Evolutionary conservation across 805 yeast species (phyloP).

Genomic region (Kazachstania martiniae): DNA sequence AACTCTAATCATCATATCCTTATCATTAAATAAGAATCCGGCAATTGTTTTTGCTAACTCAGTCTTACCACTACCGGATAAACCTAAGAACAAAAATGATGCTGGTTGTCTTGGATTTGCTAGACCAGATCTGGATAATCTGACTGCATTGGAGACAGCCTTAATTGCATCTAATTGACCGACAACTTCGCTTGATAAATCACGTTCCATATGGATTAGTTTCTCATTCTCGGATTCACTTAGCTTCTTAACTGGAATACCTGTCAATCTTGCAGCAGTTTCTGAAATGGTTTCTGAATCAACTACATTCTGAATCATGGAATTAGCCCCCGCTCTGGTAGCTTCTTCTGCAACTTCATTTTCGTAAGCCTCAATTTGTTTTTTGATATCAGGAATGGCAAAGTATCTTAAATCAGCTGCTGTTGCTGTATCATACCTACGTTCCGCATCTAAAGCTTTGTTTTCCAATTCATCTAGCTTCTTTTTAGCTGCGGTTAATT

Average conservation of each 20-base stretch:
- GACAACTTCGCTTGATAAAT: conserved; percentile 70
- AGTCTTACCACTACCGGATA: conserved; percentile 97
- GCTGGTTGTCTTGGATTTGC: conserved; percentile 97
- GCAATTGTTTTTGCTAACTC: conserved; percentile 96
- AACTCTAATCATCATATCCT: conserved; percentile 91
- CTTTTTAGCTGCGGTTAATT: conserved; percentile 78
- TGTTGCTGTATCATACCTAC: conserved; percentile 87
- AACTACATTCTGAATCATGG: conserved; percentile 80
- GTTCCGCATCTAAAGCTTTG: conserved; percentile 93
- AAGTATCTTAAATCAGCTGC: conserved; percentile 95
- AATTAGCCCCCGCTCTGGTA: conserved; percentile 43
- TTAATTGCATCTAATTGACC: conserved; percentile 95
- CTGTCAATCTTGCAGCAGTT: conserved; percentile 92
- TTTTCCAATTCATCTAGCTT: conserved; percentile 85
- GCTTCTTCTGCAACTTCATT: conserved; percentile 68
- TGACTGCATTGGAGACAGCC: conserved; percentile 90
- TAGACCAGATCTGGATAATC: conserved; percentile 87
- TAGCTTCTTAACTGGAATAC: conserved; percentile 90
- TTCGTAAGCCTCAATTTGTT: conserved; percentile 68
- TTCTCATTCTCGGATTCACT: conserved; percentile 93
- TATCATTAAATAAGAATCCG: conserved; percentile 91
- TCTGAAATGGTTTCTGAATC: conserved; percentile 90
- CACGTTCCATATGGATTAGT: conserved; percentile 89
- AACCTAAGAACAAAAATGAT: conserved; percentile 86
- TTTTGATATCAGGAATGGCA: conserved; percentile 88